A percentile compares a stretch with the other conserved stretches of the same genome.
Evolutionary conservation across 257 asterid genomes (phyloP).

Genomic region (Capsicum chinense): DNA sequence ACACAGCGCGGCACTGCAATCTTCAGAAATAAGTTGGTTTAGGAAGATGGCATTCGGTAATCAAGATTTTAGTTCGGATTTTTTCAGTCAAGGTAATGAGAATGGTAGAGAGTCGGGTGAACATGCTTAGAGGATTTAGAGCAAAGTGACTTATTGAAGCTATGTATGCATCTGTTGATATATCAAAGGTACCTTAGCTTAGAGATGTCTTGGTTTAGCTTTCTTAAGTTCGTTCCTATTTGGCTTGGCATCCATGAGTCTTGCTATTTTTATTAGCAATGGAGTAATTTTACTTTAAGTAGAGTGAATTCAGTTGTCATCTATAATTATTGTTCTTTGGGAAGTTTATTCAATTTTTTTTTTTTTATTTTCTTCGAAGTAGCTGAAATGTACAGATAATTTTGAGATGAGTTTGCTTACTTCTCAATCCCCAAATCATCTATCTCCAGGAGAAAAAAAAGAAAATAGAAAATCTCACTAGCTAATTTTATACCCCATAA

Average conservation of each 20-base stretch:
- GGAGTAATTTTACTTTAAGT: constrained; percentile 48
- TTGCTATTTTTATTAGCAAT: not conserved
- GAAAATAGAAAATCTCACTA: not conserved
- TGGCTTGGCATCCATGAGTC: constrained; percentile 13
- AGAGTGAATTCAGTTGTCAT: constrained; percentile 33
- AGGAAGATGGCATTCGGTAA: constrained; percentile 84
- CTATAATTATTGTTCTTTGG: not conserved
- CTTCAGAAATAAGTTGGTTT: constrained; percentile 80
- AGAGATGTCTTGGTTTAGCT: constrained; percentile 9
- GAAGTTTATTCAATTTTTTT: constrained; percentile 18
- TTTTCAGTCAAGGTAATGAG: constrained; percentile 55
- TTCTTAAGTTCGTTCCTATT: constrained; percentile 12
- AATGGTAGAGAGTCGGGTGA: constrained; percentile 43
- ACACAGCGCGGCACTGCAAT: constrained; percentile 71
- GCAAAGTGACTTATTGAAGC: not conserved
- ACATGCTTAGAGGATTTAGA: constrained; percentile 23
- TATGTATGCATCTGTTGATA: constrained; percentile 13
- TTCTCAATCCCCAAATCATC: not conserved
- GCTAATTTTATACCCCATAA: not conserved
- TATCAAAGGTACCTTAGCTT: constrained; percentile 20
- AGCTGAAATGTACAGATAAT: not conserved
- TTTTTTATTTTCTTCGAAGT: not conserved
- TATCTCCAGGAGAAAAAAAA: not conserved
- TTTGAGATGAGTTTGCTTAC: too few relatives aligned
- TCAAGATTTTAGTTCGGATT: constrained; percentile 68